Base-by-base conservation (phyloP, 305 asterid species). In the Solanum hybrid region DNA sequence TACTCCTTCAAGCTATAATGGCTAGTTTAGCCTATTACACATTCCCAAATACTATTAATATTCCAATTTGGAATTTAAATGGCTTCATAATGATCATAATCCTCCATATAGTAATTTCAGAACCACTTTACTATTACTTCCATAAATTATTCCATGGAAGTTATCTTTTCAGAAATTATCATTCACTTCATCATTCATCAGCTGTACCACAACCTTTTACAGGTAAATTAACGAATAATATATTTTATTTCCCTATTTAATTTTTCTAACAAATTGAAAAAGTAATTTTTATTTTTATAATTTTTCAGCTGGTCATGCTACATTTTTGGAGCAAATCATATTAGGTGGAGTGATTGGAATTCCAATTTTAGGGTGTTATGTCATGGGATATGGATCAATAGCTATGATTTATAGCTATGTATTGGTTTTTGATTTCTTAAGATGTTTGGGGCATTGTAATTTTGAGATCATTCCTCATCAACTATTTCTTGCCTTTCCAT, bases 401-500 rank as follows among this genome's bases (percentile, higher is more conserved):
- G 86, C 92, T 90, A 92, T 94, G 94, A 92, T 96, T 72, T 96
- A 95, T 37, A 92, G 89, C 78, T 93, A 97, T 78, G 93, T 95
- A 7, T 82, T 97, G 96, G 56, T 89, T 12, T 97, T 97, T 89
- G 99, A 96, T 91, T 90, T 90, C 0, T 87, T 97, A 81, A 96
- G 98, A 90, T 95, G 98, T 90, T 93, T 97, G 69, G 99, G 99
- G 7, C 98, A 97, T 93, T 94, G 95, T 86, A 96, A 97, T 75
- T 93, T 93, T 27, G 99, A 97, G 88, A 93, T 97, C n/a, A 78
- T 97, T 88, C 97, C 99, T 0, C 96, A 96, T 93, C 95, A 87
- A 76, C 87, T 96, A n/a, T 97, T 95, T 91, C 94, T 96, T 4
- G 88, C 78, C 12, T 82, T 94, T 51, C 99, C 98, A 8, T 89